These are phyloP conservation scores for Saturnispora besseyi DNA, from an alignment of 805 yeast genomes.

Conservation along the genomic window DNA sequence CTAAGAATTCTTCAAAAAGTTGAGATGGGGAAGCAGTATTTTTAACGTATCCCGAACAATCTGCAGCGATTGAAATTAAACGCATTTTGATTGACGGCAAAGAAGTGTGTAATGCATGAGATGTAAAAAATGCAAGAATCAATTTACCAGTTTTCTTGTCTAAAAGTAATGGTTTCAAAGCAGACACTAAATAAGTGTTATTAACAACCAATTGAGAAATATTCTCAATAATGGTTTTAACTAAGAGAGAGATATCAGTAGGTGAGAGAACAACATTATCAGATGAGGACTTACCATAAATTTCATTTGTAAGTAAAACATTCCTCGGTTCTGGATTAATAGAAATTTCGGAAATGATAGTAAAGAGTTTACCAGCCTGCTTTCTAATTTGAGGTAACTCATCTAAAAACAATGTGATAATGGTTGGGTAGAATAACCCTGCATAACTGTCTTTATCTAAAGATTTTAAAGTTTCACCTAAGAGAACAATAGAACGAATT, in stretches of 20 bases:
- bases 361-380: constrained; percentile 32
- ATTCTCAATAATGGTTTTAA: constrained; percentile 31
- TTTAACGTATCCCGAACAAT: constrained; percentile 31
- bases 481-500: constrained; percentile 36
- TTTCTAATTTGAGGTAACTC: constrained; percentile 41
- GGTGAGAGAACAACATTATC: constrained; percentile 48
- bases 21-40: constrained; percentile 38
- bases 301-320: constrained; percentile 41
- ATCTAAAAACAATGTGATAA: constrained; percentile 47
- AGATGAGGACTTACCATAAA: constrained; percentile 46
- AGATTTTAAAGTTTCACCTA: constrained; percentile 31
- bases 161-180: constrained; percentile 28
- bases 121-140: constrained; percentile 54
- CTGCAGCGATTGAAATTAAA: constrained; percentile 38
- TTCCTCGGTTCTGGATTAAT: constrained; percentile 26
- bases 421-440: constrained; percentile 50
- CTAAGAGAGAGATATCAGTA: constrained; percentile 47
- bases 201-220: constrained; percentile 42
- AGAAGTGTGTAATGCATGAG: constrained; percentile 49
- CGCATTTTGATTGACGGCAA: constrained; percentile 49
- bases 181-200: constrained; percentile 34
- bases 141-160: constrained; percentile 51
- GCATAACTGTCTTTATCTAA: constrained; percentile 28
- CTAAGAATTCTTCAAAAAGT: constrained; percentile 38
- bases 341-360: constrained; percentile 21